A percentile compares a stretch with the other conserved stretches of the same genome.
phyloP scores from a whole-genome alignment of 129 eudicot species.

The Saussurea involucrata region DNA sequence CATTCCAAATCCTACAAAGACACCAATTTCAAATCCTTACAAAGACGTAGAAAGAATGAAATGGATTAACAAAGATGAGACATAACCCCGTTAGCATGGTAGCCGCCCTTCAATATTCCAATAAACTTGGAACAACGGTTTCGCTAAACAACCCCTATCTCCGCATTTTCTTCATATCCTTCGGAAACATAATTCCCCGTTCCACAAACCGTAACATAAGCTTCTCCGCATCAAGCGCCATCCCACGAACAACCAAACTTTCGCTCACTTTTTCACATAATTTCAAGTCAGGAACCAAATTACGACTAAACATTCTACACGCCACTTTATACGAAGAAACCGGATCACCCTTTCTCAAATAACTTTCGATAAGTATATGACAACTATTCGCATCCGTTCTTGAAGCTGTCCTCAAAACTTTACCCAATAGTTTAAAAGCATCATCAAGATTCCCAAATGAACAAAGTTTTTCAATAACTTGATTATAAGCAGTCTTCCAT shows the following conservation, averaged over 20 bases:
- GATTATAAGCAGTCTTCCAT: constrained; percentile 58
- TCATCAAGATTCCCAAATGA: constrained; percentile 57
- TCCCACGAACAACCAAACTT: constrained; percentile 42
- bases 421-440: constrained; percentile 66
- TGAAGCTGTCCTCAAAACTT: constrained; percentile 68
- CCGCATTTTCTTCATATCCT: constrained; percentile 6
- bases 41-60: neutral
- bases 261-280: constrained; percentile 71
- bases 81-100: neutral
- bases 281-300: constrained; percentile 70
- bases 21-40: too few species aligned
- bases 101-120: neutral
- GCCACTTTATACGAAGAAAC: constrained; percentile 65
- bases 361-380: constrained; percentile 62
- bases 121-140: neutral
- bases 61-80: neutral
- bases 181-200: constrained; percentile 44
- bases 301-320: constrained; percentile 74
- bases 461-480: constrained; percentile 77
- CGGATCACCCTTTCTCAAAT: constrained; percentile 54
- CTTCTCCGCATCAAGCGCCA: constrained; percentile 60
- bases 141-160: neutral
- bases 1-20: too few species aligned
- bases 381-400: constrained; percentile 61
- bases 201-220: constrained; percentile 78